Percentiles rank a stretch among this genome's conserved stretches.
Evolutionary conservation across 257 asterid species (phyloP).

Genomic region (Nicotiana tabacum): DNA sequence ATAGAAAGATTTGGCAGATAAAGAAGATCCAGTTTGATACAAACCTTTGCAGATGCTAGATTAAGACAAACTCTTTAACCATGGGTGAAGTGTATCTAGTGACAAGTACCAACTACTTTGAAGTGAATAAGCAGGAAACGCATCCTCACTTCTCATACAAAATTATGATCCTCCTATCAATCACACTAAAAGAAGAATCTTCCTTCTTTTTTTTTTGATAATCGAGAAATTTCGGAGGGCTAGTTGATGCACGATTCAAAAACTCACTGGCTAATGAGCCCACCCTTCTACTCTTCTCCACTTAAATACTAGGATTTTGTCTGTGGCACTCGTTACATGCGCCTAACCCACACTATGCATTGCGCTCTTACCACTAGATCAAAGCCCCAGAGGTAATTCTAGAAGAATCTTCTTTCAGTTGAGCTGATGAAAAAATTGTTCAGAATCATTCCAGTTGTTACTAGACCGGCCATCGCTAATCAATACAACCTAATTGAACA

Average conservation of each 20-base stretch:
- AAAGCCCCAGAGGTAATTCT: no score
- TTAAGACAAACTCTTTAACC: not conserved
- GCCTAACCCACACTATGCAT: no score
- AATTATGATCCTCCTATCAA: not conserved
- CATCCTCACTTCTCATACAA: not conserved
- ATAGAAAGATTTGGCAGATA: not conserved
- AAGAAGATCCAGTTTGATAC: slow-evolving; percentile 2
- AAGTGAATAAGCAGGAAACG: not conserved
- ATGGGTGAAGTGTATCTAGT: not conserved
- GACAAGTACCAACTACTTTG: not conserved
- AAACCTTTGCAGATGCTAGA: not conserved
- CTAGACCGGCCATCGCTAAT: not conserved
- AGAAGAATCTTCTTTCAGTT: not conserved
- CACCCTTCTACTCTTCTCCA: no score
- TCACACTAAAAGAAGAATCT: not conserved
- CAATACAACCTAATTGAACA: not conserved
- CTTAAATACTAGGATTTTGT: no score
- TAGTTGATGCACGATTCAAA: no score
- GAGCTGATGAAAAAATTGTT: not conserved
- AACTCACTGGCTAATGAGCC: no score
- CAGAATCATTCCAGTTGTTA: not conserved
- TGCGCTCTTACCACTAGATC: no score
- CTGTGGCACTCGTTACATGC: no score
- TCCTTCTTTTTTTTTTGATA: no score
- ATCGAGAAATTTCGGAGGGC: no score